Percentiles rank a stretch among this genome's conserved stretches.
phyloP scores from a whole-genome alignment of 768 basidiomycete species.

The Tephrocybe sp. region DNA sequence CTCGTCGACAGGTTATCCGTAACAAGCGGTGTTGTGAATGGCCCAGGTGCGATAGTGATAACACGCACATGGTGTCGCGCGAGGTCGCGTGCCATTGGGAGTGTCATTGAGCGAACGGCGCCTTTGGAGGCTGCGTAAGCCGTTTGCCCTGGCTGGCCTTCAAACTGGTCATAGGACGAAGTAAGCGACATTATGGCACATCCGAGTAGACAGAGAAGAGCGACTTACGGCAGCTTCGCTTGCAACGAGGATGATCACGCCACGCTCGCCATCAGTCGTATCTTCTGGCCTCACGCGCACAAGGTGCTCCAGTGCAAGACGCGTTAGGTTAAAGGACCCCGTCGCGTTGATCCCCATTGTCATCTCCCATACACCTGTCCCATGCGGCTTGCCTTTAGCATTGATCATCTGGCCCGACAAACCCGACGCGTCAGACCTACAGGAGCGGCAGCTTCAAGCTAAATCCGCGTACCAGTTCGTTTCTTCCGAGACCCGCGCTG shows the following conservation, averaged over 20 bases:
- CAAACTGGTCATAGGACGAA: slow-evolving; percentile 36
- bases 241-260: slow-evolving; percentile 57
- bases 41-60: slow-evolving; percentile 55
- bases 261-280: slow-evolving; percentile 51
- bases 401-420: slow-evolving; percentile 44
- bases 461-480: slow-evolving; percentile 16
- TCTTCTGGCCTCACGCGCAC: slow-evolving; percentile 46
- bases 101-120: slow-evolving; percentile 54
- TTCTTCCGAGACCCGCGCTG: slow-evolving; percentile 51
- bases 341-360: slow-evolving; percentile 55
- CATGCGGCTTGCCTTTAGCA: slow-evolving; percentile 43
- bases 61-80: slow-evolving; percentile 52
- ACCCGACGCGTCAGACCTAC: slow-evolving; percentile 8
- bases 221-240: slow-evolving; percentile 52
- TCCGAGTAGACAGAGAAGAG: background rate
- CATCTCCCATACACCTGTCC: slow-evolving; percentile 51
- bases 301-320: slow-evolving; percentile 51
- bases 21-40: slow-evolving; percentile 45
- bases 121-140: slow-evolving; percentile 61
- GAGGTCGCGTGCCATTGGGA: slow-evolving; percentile 63
- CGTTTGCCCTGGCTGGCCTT: slow-evolving; percentile 57
- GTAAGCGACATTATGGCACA: background rate
- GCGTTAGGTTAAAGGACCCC: slow-evolving; percentile 59
- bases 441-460: background rate
- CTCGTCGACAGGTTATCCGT: slow-evolving; percentile 36